Conservation (phyloP, 2,329 filamentous ascomycete species). For the Trichophyton simii region DNA sequence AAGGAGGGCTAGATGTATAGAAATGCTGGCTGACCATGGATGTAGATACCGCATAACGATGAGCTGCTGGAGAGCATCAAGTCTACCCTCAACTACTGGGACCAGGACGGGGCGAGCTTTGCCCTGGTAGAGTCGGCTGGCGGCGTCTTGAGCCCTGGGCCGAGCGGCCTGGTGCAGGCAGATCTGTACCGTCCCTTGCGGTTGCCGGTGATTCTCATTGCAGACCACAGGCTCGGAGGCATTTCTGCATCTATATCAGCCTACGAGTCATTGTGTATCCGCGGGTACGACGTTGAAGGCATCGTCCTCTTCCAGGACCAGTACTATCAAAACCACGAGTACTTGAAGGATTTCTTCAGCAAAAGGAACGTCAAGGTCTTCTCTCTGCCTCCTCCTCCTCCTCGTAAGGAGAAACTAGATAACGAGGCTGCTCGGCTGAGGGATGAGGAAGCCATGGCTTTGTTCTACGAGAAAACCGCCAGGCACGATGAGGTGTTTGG, state of each 20-base stretch:
- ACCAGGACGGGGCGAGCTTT: conserved; percentile 10
- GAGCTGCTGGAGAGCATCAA: conserved; percentile 41
- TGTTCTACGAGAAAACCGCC: conserved; percentile 49
- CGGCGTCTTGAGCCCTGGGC: conserved; percentile 66
- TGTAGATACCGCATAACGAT: conserved; percentile 40
- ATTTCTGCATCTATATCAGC: conserved; percentile 71
- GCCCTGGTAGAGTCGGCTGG: conserved; percentile 60
- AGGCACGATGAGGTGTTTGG: conserved; percentile 28
- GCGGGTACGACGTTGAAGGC: conserved; percentile 63
- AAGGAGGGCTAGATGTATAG: too few species aligned
- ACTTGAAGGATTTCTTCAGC: conserved; percentile 55
- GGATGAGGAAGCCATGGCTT: conserved; percentile 46
- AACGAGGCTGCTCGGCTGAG: conserved; percentile 25
- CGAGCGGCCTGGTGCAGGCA: conserved; percentile 62
- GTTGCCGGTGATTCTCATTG: conserved; percentile 61
- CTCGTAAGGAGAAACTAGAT: conserved; percentile 21
- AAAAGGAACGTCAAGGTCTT: conserved; percentile 46
- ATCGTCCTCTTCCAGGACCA: conserved; percentile 57
- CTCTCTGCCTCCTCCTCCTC: conserved; percentile 48
- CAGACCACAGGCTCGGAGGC: conserved; percentile 62
- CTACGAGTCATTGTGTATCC: conserved; percentile 62
- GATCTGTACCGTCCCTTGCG: conserved; percentile 64
- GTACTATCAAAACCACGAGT: conserved; percentile 55
- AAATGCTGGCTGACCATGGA: conserved; percentile 3
- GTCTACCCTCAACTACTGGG: conserved; percentile 26